Percentiles rank a stretch among this genome's conserved stretches.
phyloP scores from a whole-genome alignment of 2,329 filamentous ascomycete species.

The Talaromyces sp. region DNA sequence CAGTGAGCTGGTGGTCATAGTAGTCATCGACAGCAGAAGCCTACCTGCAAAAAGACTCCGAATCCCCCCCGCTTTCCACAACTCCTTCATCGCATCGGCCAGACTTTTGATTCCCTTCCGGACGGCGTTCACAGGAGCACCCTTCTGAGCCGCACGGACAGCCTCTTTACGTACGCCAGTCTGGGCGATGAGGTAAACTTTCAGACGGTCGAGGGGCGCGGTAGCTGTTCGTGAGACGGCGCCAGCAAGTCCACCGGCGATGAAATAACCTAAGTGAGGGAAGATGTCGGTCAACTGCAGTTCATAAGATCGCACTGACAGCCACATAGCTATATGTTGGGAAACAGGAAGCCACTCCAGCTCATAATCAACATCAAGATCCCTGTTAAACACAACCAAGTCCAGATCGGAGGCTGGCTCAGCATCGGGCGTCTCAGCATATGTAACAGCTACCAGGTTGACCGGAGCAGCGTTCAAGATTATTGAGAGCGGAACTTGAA shows the following conservation, averaged over 20 bases:
- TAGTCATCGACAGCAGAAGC: constrained; percentile 23
- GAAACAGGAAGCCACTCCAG: constrained; percentile 40
- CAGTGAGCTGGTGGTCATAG: constrained; percentile 9
- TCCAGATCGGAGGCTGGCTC: constrained; percentile 27
- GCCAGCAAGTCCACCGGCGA: constrained; percentile 90
- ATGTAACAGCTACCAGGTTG: constrained; percentile 27
- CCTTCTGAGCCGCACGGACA: constrained; percentile 63
- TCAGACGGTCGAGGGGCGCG: constrained; percentile 90
- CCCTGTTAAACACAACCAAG: constrained; percentile 27
- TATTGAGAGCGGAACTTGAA: constrained; percentile 30
- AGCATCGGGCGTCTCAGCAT: constrained; percentile 22
- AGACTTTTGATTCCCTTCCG: constrained; percentile 66
- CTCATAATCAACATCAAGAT: constrained; percentile 20
- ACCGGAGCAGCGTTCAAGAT: constrained; percentile 29
- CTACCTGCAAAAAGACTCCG: constrained; percentile 88
- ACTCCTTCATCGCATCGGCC: constrained; percentile 64
- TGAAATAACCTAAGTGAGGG: constrained; percentile 76
- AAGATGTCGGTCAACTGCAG: constrained; percentile 44
- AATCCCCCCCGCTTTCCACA: constrained; percentile 82
- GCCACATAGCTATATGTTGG: constrained; percentile 40
- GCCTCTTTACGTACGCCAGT: constrained; percentile 59
- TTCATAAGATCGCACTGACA: constrained; percentile 41
- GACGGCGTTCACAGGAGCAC: constrained; percentile 59
- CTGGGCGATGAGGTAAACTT: constrained; percentile 95
- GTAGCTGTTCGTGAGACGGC: constrained; percentile 93